Conservation (phyloP, 108 stramenopile species). For the Nitzschia sp. region DNA sequence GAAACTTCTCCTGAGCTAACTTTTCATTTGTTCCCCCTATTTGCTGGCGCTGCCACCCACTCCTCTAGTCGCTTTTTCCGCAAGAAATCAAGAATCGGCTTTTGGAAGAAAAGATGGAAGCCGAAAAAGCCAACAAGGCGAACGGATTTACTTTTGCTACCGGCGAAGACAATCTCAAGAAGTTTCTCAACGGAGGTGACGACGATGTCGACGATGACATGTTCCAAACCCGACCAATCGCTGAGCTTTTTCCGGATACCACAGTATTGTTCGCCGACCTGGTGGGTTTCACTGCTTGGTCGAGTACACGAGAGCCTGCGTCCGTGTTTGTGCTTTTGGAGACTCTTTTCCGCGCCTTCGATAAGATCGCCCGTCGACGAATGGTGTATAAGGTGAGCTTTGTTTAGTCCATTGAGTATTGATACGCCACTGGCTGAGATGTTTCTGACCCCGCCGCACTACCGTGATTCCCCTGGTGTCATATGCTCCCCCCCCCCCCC, state of each 20-base stretch:
- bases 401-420: too few species aligned
- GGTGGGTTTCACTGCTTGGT: conserved; percentile 21
- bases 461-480: too few species aligned
- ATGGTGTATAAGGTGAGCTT: conserved; percentile 12
- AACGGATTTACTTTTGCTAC: background rate
- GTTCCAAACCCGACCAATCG: conserved; percentile 2
- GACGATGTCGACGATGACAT: background rate
- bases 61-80: conserved; percentile 9
- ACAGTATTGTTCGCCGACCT: conserved; percentile 24
- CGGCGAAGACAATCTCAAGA: background rate
- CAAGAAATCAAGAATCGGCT: conserved; percentile 7
- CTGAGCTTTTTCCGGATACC: conserved; percentile 4
- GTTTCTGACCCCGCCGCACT: too few species aligned
- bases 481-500: too few species aligned
- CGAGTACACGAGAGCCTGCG: conserved; percentile 9
- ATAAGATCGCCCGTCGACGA: background rate
- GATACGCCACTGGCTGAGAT: too few species aligned
- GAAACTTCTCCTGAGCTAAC: too few species aligned
- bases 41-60: too few species aligned
- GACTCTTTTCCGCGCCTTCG: conserved; percentile 2
- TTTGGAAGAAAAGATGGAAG: background rate
- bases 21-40: too few species aligned
- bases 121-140: background rate
- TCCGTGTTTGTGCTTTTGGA: conserved; percentile 16
- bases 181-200: background rate